A percentile compares a stretch with the other conserved stretches of the same genome.
These are phyloP conservation scores for Ogataea ramenticola DNA, from an alignment of 805 yeast species.

Conservation along the genomic window DNA sequence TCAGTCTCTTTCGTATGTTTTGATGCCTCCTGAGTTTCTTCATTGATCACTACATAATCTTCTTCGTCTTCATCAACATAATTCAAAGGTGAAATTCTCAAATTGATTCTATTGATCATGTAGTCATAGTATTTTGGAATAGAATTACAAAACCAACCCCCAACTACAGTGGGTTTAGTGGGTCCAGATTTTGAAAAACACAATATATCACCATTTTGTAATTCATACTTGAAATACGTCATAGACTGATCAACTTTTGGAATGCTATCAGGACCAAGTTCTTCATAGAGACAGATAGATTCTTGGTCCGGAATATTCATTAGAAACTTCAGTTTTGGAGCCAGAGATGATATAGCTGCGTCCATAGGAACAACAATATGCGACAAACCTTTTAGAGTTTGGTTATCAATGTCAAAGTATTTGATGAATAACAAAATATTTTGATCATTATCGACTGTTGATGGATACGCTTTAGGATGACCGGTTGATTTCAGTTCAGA, in stretches of 20 bases:
- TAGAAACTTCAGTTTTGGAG: slow-evolving; percentile 32
- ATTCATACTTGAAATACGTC: slow-evolving; percentile 49
- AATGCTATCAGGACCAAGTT: slow-evolving; percentile 47
- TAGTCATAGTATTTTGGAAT: slow-evolving; percentile 45
- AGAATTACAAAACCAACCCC: slow-evolving; percentile 19
- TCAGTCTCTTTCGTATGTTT: slow-evolving; percentile 8
- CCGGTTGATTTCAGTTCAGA: not conserved
- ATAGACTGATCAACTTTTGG: slow-evolving; percentile 32
- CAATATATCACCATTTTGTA: slow-evolving; percentile 64
- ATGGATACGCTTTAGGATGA: not conserved
- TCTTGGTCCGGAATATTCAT: slow-evolving; percentile 31
- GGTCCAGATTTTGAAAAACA: slow-evolving; percentile 15
- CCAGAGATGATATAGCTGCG: slow-evolving; percentile 33
- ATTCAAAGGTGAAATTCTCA: slow-evolving; percentile 39
- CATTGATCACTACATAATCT: slow-evolving; percentile 33
- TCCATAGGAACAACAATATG: slow-evolving; percentile 47
- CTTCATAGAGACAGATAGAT: slow-evolving; percentile 46
- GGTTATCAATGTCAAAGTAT: slow-evolving; percentile 51
- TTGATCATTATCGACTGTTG: slow-evolving; percentile 4
- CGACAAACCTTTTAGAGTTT: slow-evolving; percentile 57
- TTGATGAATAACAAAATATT: slow-evolving; percentile 46
- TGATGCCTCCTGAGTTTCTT: slow-evolving; percentile 1
- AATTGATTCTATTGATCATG: slow-evolving; percentile 53
- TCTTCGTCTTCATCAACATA: slow-evolving; percentile 38
- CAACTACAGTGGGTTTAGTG: not conserved